These are phyloP conservation scores for Pulveroboletus sp. DNA, from an alignment of 768 basidiomycete species.

Conservation along the genomic window DNA sequence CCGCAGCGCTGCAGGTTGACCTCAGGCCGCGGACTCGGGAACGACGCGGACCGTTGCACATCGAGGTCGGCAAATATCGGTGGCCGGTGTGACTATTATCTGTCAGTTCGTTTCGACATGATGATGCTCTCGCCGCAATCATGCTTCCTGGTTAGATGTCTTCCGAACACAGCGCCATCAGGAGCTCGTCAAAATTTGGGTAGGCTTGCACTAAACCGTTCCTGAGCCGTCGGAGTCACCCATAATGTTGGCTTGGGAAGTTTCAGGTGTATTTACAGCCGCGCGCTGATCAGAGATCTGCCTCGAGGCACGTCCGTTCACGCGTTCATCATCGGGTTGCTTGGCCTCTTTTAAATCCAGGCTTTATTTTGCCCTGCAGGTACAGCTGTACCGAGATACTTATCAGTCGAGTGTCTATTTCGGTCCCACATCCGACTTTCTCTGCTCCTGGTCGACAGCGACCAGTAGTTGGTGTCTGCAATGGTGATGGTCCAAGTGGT, in stretches of 20 bases:
- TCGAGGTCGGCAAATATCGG: not conserved
- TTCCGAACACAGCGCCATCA: too few species aligned
- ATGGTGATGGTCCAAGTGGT: conserved; percentile 10
- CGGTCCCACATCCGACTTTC: not conserved
- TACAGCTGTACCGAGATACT: not conserved
- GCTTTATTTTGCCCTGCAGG: conserved; percentile 10
- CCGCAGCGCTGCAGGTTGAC: conserved; percentile 4
- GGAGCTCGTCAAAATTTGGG: not conserved
- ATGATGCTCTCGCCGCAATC: too few species aligned
- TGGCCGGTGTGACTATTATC: not conserved
- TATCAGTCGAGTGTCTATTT: conserved; percentile 1
- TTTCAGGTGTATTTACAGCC: conserved; percentile 14
- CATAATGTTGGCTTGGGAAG: not conserved
- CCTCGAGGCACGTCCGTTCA: conserved; percentile 19
- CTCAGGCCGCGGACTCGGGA: too few species aligned
- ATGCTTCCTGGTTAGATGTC: too few species aligned
- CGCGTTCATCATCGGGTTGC: conserved; percentile 19
- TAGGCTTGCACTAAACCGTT: not conserved
- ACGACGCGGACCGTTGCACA: not conserved
- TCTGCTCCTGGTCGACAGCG: not conserved
- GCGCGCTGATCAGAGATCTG: conserved; percentile 15
- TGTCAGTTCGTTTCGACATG: too few species aligned
- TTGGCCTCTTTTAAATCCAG: conserved; percentile 8
- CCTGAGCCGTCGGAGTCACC: not conserved
- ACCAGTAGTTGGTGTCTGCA: not conserved